A percentile compares a stretch with the other conserved stretches of the same genome.
Evolutionary conservation across 139 green algal species (phyloP).

Genomic region (Chlamydomonas sp.): DNA sequence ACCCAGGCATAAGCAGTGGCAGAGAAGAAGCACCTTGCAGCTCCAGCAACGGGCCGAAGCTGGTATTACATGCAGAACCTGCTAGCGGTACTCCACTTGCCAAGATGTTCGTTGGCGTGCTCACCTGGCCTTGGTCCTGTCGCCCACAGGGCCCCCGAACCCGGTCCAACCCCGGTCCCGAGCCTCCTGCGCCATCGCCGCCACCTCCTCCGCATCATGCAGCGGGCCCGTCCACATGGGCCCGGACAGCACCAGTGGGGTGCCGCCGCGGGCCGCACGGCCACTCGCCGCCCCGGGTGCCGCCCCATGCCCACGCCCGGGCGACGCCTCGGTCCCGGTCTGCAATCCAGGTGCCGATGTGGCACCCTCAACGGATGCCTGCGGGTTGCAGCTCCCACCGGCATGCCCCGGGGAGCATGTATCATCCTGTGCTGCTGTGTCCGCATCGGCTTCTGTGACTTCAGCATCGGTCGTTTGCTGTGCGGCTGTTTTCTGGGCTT

Average conservation of each 20-base stretch:
- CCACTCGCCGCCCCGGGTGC: too few relatives aligned
- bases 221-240: conserved; percentile 68
- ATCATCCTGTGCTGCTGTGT: neutral
- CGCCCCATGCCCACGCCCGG: too few relatives aligned
- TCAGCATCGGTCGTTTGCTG: neutral
- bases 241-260: conserved; percentile 51
- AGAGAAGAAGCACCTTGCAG: too few relatives aligned
- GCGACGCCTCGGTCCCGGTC: neutral
- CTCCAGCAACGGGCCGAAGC: too few relatives aligned
- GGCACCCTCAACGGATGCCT: too few relatives aligned
- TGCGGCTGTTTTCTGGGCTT: neutral
- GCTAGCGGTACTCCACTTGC: too few relatives aligned
- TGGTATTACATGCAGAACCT: too few relatives aligned
- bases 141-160: neutral
- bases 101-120: too few relatives aligned
- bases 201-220: conserved; percentile 56
- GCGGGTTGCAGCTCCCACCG: too few relatives aligned
- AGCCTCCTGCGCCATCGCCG: conserved; percentile 46
- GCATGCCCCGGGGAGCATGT: too few relatives aligned
- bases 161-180: conserved; percentile 43
- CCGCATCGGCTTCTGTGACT: neutral
- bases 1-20: too few relatives aligned
- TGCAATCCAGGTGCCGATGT: neutral
- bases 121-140: conserved; percentile 20
- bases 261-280: neutral